Base-by-base conservation (phyloP, 225 moss, liverwort and hornwort species). In the Pleurozium schreberi region DNA sequence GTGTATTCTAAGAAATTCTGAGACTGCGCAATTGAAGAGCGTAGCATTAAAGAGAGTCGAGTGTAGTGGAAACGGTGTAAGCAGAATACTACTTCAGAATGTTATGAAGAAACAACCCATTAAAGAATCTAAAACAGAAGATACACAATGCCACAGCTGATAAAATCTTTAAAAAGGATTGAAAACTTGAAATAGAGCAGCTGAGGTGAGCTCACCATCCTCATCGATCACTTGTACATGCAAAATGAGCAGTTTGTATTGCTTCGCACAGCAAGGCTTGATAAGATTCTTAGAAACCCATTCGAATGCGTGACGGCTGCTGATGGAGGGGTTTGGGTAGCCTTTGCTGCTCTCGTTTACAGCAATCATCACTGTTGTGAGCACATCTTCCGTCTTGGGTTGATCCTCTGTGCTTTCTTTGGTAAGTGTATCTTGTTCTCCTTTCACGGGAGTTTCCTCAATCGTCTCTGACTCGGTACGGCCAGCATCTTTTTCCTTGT, bases 301-400 rank as follows among this genome's bases (percentile, higher is more conserved):
- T 26, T 94, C 91, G 58, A 98, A 95, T 18, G 98, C 98, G 68
- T 97, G 94, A 84, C 92, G 82, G 87, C 98, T 98, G 89, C 95
- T 97, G 49, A 95, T 94, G 89, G 98, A 96, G 21, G 98, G 94
- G 42, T 95, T 93, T 1, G 98, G 98, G 91, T 98, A 98, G n/a
- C 97, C 97, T 90, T 95, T 94, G 63, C 94, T 91, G 75, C 93
- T 92, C 86, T 94, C 90, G 89, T 91, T 95, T 9, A 98, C 96
- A 20, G 93, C 96, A 30, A 98, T 88, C 89, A 98, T 95, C 82
- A 97, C 78, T 62, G 70, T 91, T 14, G 95, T 98, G 27, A 81
- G 85, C 52, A 66, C 62, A 66, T 74, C 87, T 23, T 82, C 88
- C 33, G 50, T 75, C 74, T 69, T 77, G 22, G 80, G 4, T 70